Base-by-base conservation (phyloP, 352 stramenopile species). In the Peronospora farinosa region DNA sequence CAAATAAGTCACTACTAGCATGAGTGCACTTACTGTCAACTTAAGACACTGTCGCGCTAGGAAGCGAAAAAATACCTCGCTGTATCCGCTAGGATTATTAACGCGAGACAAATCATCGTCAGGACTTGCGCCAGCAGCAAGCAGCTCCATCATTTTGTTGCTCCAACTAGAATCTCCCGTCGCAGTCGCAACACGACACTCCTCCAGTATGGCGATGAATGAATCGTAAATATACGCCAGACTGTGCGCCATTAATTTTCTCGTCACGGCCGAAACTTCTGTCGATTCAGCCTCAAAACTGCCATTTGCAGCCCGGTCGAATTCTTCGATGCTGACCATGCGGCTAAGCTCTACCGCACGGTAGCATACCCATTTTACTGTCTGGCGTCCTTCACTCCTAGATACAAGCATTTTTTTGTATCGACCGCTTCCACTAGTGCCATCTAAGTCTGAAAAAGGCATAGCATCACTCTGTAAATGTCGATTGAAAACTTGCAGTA, bases 361-460 rank as follows among this genome's bases (percentile, higher is more conserved):
- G 35, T 53, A 40, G 9, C 56, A 63, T 30, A 89, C 30, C 41
- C 81, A 86, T 50, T 75, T 81, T 1, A 89, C 16, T 48, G 74
- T 65, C 16, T 47, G 64, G 10, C 58, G 63, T 3, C 78, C 78
- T 60, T 86, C 73, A 49, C 44, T 73, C 1, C 39, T 66, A 4
- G 47, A 47, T 3, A 79, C 48, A 0, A 86, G 30, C 9, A 60
- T 19, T 28, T 39, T 51, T 8, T 54, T 43, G 13, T 63, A 68
- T 21, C 42, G 33, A 39, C 31, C 39, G 50, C 27, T 47, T 9
- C 7, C 11, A 15, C 9, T 33, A 25, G 27, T 30, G n/a, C 23
- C 47, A 62, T 44, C 32, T 16, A 44, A 38, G 1, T 25, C 32
- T 15, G 25, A 58, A 30, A 42, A 57, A 42, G 19, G 38, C 16